Evolutionary conservation across 352 stramenopile genomes (phyloP), one percentile per base, ranked within the genome.

Genomic region (Globisporangium irregulare): DNA sequence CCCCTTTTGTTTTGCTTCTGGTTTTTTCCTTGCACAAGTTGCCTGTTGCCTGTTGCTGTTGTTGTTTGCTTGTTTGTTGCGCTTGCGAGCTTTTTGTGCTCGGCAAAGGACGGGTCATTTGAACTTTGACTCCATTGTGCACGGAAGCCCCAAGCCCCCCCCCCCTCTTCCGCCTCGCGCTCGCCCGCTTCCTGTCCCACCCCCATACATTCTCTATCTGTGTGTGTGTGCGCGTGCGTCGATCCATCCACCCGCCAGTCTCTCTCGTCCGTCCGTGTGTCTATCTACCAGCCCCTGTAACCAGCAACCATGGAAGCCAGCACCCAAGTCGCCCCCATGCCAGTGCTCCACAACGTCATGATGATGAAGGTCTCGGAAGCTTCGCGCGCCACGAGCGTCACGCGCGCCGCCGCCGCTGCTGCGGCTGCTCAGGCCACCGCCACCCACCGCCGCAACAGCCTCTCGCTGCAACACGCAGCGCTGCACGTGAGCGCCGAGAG

Each of bases 111-210:
- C 51, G 62, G 74, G 68, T 86, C 83, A 91, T 91, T 91, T 84
- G 75, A 81, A 80, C 70, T 84, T 91, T 90, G 66, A 59, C 79
- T 69, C 69, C 74, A 76, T 78, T 70, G 75, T 68, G 73, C 79
- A 87, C 70, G 65, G 66, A 73, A 65, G 67, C 79, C 67, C 48
- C 60, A 73, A 60, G 65, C 50, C 53, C 53, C 34, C 67, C 3
- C 15, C 18, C 18, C 25, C 32, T 8, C 41, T 50, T 50, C 69
- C 48, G 53, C 43, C 46, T 38, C 15, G 15, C 22, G 18, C 29
- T 10, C 29, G 48, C 48, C 8, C 53, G 14, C 22, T 56, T 32
- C 55, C 41, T 48, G 58, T 51, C 65, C 32, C 65, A 67, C 46
- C 29, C 51, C 5, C n/a, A 55, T 22, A 46, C 43, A 55, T 51